Conservation (phyloP, 495 filamentous ascomycete genomes). For the Aspergillus bertholletiae region DNA sequence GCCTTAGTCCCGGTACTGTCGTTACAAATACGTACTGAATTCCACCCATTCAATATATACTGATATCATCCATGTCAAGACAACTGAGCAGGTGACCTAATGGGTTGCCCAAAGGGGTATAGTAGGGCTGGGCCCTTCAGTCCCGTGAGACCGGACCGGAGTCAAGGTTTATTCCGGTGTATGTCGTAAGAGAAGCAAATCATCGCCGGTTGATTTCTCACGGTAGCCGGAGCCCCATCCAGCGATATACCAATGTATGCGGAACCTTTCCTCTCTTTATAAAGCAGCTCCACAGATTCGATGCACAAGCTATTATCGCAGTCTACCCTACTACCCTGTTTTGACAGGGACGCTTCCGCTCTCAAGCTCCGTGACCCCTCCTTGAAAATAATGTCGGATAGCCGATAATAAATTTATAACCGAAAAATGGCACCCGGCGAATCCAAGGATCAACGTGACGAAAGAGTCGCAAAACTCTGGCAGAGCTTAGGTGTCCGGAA, state of each 20-base stretch:
- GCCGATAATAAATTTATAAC: slow-evolving; percentile 32
- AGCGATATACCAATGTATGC: slow-evolving; percentile 8
- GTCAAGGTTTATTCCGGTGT: slow-evolving; percentile 24
- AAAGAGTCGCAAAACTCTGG: slow-evolving; percentile 79
- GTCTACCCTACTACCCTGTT: slow-evolving; percentile 12
- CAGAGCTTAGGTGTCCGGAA: slow-evolving; percentile 68
- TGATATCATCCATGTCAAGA: neutral
- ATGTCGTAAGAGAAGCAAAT: slow-evolving; percentile 31
- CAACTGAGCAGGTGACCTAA: slow-evolving; percentile 1
- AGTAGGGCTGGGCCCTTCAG: slow-evolving; percentile 34
- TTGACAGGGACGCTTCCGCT: slow-evolving; percentile 18
- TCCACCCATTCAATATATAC: too few relatives aligned
- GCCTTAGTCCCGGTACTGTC: too few relatives aligned
- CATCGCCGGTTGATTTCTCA: slow-evolving; percentile 36
- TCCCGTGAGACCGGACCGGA: slow-evolving; percentile 37
- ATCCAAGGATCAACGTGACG: slow-evolving; percentile 68
- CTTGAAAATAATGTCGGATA: slow-evolving; percentile 36
- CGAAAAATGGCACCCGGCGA: slow-evolving; percentile 51
- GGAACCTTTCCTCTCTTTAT: slow-evolving; percentile 7
- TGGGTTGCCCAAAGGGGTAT: slow-evolving; percentile 28
- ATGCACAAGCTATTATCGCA: slow-evolving; percentile 19
- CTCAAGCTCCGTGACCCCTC: slow-evolving; percentile 19
- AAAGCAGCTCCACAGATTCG: slow-evolving; percentile 14
- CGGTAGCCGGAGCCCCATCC: slow-evolving; percentile 7
- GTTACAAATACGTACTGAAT: too few relatives aligned